phyloP scores from a whole-genome alignment of 139 green algal genomes.

The Closterium sp. region DNA sequence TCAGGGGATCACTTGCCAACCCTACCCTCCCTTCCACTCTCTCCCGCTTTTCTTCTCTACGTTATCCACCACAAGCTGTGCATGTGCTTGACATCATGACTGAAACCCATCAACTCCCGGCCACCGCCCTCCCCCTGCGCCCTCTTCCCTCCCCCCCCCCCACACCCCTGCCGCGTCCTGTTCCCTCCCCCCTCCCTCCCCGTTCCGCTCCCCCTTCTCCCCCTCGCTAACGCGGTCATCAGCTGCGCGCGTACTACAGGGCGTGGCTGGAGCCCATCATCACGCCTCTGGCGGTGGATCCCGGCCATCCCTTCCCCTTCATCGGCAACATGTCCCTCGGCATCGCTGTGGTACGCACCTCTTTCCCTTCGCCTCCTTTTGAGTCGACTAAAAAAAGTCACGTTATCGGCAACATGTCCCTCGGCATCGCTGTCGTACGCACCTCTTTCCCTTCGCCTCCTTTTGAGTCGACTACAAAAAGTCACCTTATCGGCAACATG shows the following conservation, averaged over 20 bases:
- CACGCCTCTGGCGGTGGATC: conserved; percentile 61
- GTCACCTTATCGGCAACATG: conserved; percentile 54
- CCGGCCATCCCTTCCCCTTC: conserved; percentile 66
- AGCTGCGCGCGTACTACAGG: conserved; percentile 51
- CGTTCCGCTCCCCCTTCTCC: neutral
- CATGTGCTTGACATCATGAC: neutral
- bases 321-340: conserved; percentile 55
- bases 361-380: neutral
- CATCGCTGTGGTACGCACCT: conserved; percentile 52
- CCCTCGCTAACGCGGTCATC: neutral
- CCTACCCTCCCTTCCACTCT: too few relatives aligned
- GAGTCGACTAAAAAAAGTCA: too few relatives aligned
- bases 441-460: neutral
- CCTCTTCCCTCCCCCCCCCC: neutral
- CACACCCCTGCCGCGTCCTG: neutral
- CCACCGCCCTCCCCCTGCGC: too few relatives aligned
- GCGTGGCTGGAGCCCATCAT: conserved; percentile 60
- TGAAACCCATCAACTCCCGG: neutral
- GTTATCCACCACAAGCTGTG: too few relatives aligned
- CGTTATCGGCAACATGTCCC: conserved; percentile 51
- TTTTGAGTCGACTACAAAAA: too few relatives aligned
- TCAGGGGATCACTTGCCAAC: too few relatives aligned
- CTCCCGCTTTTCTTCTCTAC: too few relatives aligned
- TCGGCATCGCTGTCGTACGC: conserved; percentile 58
- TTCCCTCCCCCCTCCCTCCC: neutral